These are phyloP conservation scores for Aaosphaeria pasadenensis DNA, from an alignment of 2,329 filamentous ascomycete genomes.

Conservation along the genomic window DNA sequence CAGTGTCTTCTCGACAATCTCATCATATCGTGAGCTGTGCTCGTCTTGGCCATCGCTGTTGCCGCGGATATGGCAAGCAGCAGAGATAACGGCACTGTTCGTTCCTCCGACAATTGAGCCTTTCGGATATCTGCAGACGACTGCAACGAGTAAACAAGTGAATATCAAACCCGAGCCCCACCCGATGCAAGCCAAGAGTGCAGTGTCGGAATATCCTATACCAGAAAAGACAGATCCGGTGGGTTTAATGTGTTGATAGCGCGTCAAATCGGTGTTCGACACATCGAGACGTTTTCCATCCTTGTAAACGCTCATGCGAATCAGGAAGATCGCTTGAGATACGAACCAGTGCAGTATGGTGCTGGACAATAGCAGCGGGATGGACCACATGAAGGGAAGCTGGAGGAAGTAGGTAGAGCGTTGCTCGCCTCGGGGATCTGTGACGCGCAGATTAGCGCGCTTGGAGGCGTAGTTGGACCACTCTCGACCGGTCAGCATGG, in stretches of 20 bases:
- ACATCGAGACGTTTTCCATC: not conserved
- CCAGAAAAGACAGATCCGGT: not conserved
- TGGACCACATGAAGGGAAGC: slow-evolving; percentile 2
- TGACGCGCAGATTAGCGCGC: slow-evolving; percentile 2
- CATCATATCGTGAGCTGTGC: not conserved
- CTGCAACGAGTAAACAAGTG: not conserved
- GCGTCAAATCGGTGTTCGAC: not conserved
- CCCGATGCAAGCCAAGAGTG: slow-evolving; percentile 1
- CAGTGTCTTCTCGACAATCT: not conserved
- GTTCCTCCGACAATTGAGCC: slow-evolving; percentile 5
- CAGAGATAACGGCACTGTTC: slow-evolving; percentile 8
- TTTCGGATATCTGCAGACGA: slow-evolving; percentile 2
- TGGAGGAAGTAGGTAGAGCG: slow-evolving; percentile 7
- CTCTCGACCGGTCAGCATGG: slow-evolving; percentile 47
- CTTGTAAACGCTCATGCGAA: not conserved
- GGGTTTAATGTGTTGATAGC: not conserved
- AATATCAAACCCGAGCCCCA: slow-evolving; percentile 2
- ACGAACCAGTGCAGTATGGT: slow-evolving; percentile 4
- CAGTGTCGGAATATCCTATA: slow-evolving; percentile 3
- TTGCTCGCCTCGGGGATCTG: not conserved
- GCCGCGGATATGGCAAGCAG: slow-evolving; percentile 5
- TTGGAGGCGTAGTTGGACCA: slow-evolving; percentile 36
- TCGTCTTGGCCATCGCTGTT: not conserved
- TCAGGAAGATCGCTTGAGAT: slow-evolving; percentile 6
- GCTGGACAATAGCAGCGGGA: slow-evolving; percentile 3